Conservation (phyloP, 257 asterid genomes). For the Nicotiana benthamiana region DNA sequence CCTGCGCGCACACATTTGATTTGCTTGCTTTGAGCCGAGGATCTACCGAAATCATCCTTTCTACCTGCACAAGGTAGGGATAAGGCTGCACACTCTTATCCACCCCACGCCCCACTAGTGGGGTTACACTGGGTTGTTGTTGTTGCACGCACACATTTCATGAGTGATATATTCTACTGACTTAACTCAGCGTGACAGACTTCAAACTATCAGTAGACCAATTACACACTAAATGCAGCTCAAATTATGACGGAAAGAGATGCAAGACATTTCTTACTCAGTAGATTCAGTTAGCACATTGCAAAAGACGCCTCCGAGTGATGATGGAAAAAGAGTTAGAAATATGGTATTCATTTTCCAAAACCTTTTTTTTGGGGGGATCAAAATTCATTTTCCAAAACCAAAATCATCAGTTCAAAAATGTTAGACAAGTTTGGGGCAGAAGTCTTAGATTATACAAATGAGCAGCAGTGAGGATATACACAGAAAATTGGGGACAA, state of each 20-base stretch:
- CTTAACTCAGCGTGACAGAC: neutral
- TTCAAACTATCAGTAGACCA: neutral
- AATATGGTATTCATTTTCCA: neutral
- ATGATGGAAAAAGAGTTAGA: neutral
- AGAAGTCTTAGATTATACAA: neutral
- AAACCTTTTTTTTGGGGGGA: neutral
- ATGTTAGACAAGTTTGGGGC: neutral
- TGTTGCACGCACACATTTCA: neutral
- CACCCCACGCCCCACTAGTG: no score
- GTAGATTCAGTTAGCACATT: neutral
- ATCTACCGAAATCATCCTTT: no score
- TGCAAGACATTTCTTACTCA: neutral
- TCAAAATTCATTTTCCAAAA: neutral
- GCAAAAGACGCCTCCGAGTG: neutral
- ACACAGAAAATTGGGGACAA: neutral
- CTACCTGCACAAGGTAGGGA: no score
- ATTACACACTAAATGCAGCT: neutral
- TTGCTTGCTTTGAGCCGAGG: no score
- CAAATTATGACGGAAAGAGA: neutral
- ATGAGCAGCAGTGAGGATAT: neutral
- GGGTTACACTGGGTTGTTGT: no score
- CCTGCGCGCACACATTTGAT: neutral
- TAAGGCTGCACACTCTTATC: no score
- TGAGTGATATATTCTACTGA: neutral
- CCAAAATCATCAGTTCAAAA: neutral